Base-by-base conservation (phyloP, 768 basidiomycete species). In the Pleurotus sapidus region DNA sequence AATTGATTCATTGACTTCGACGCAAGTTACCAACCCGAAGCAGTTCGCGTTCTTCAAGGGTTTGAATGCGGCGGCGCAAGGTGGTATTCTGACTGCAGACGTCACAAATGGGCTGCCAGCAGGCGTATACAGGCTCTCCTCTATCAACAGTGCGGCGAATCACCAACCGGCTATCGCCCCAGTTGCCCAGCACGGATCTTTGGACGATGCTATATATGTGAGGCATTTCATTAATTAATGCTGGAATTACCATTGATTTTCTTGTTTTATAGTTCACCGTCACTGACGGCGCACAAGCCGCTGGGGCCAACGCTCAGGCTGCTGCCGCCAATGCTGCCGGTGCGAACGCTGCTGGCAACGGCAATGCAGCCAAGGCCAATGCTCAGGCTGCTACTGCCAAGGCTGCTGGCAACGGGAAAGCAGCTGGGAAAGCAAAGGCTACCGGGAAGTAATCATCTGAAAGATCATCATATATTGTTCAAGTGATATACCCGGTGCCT, bases 181-280 rank as follows among this genome's bases (percentile, higher is more conserved):
- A 17, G 67, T 88, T 46, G 86, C 81, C 12, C 84, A 84, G 62
- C 87, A 83, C 60, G 85, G 86, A 58, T 69, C 71, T 18, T 64
- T 85, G 34, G 84, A 89, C 67, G 86, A 90, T 64, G 74, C 72
- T 49, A 66, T 82, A 68, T 87, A 87, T 69, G 81, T 86, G 59
- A 62, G 80, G 75, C 43, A 5, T 45, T 43, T 55, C 59, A 17
- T 23, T 38, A 34, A 46, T 61, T 46, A 7, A 24, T 38, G 50
- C 0, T 37, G 4, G 7, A 43, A 56, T 49, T 40, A 17, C 59
- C 17, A n/a, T n/a, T 50, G 25, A 30, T 18, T 50, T 50, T n/a
- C 15, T 12, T 25, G 38, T 14, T 8, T 17, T 25, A 8, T 42
- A 73, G 72, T 73, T 74, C 64, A 64, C 67, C 37, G 68, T 73